Evolutionary conservation across 805 yeast genomes (phyloP).

Genomic region (Candida jianshihensis): DNA sequence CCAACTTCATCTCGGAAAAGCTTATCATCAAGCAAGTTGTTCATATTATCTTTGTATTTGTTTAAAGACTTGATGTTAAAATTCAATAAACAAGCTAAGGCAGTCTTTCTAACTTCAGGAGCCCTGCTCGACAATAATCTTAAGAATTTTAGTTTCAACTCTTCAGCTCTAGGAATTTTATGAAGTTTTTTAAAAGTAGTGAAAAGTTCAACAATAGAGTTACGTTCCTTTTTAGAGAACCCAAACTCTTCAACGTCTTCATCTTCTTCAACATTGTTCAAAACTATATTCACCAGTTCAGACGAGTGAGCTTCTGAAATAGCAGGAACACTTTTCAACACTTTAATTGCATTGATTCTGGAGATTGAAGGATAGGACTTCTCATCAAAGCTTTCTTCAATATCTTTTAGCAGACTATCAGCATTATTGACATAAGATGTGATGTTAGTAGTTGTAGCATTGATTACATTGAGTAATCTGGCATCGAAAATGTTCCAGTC

Average conservation of each 20-base stretch:
- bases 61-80: constrained; percentile 51
- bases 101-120: constrained; percentile 59
- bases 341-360: constrained; percentile 51
- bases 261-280: constrained; percentile 21
- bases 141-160: constrained; percentile 47
- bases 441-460: constrained; percentile 5
- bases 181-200: constrained; percentile 58
- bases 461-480: constrained; percentile 12
- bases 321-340: constrained; percentile 50
- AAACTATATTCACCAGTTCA: constrained; percentile 51
- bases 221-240: constrained; percentile 49
- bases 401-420: constrained; percentile 6
- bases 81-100: constrained; percentile 62
- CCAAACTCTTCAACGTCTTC: constrained; percentile 14
- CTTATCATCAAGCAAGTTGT: constrained; percentile 72
- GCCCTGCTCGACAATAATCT: constrained; percentile 54
- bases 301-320: constrained; percentile 61
- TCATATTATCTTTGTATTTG: constrained; percentile 68
- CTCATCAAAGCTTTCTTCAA: constrained; percentile 9
- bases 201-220: constrained; percentile 53
- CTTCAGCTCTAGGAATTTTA: constrained; percentile 42
- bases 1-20: constrained; percentile 81
- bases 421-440: constrained; percentile 6
- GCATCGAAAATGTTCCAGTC: constrained; percentile 15
- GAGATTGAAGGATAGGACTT: constrained; percentile 11